Base-by-base conservation (phyloP, 176 grass and related monocot genomes). In the Oryza coarctata region DNA sequence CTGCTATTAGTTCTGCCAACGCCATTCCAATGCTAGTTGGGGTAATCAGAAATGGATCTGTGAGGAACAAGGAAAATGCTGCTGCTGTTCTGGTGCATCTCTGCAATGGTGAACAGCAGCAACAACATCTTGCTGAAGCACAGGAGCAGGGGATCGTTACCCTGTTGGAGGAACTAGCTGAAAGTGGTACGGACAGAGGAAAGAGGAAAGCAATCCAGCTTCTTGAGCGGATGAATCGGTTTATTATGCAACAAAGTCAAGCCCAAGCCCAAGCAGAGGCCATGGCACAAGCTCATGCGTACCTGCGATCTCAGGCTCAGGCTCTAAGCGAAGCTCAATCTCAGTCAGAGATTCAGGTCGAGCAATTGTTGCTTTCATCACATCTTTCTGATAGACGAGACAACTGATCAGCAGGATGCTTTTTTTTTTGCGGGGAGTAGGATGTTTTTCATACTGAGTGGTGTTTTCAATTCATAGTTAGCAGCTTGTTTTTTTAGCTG, bases 41-140 rank as follows among this genome's bases (percentile, higher is more conserved):
- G 30, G 83, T 90, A 69, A 91, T 99, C 49, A 88, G 80, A 85
- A 86, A 86, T 74, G 93, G 96, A 32, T 99, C 91, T 6, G 38
- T 89, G 29, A 91, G 93, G 68, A 95, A 90, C 87, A 95, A 98
- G 57, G 96, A 95, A 84, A 95, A 99, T 73, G 87, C 93, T 57
- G 87, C 93, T n/a, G 89, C 96, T 41, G 77, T 91, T 82, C 68
- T 95, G 71, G 88, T 95, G 85, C 85, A 99, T 87, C 87, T 95
- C 8, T 99, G 91, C 57, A 88, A 93, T 27, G 87, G 96, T 8
- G 93, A 99, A 66, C 85, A 90, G 13, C 92, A 88, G 72, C 90
- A 86, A 30, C 88, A 79, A 64, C 87, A 89, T 83, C 82, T 99
- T 44, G 89, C 93, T 45, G 90, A 95, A 67, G 96, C 93, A 44